Conservation (phyloP, 495 filamentous ascomycete species). For the Ascobolus immersus region DNA sequence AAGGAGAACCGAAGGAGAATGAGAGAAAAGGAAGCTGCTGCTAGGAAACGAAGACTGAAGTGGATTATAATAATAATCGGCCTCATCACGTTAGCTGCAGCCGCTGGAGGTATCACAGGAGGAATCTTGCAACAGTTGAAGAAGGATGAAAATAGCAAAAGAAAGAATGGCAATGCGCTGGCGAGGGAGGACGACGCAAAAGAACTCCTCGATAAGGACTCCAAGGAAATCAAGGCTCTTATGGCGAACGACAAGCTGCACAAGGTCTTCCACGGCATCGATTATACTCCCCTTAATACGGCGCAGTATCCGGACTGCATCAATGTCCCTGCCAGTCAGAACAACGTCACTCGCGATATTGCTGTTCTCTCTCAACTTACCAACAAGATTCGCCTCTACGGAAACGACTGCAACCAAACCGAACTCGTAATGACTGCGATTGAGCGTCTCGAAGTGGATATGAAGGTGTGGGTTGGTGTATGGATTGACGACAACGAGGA, state of each 20-base stretch:
- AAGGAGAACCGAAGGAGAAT: too few relatives aligned
- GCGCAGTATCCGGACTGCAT: conserved; percentile 75
- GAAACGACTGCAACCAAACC: conserved; percentile 94
- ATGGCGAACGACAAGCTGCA: conserved; percentile 59
- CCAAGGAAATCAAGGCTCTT: conserved; percentile 44
- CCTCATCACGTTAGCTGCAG: too few relatives aligned
- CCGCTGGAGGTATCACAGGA: too few relatives aligned
- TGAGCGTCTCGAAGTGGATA: conserved; percentile 40
- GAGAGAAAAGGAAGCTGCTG: too few relatives aligned
- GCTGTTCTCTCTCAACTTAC: conserved; percentile 81
- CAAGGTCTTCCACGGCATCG: conserved; percentile 89
- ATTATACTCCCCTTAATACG: conserved; percentile 84
- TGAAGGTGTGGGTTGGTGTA: conserved; percentile 89
- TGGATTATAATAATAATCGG: too few relatives aligned
- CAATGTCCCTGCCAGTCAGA: conserved; percentile 53
- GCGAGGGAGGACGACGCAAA: too few relatives aligned
- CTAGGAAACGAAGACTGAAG: too few relatives aligned
- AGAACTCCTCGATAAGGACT: too few relatives aligned
- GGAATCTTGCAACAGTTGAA: too few relatives aligned
- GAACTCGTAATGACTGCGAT: conserved; percentile 79
- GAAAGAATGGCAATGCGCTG: too few relatives aligned
- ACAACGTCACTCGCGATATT: conserved; percentile 80
- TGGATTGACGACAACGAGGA: conserved; percentile 73
- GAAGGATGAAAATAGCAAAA: too few relatives aligned
- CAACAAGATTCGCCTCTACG: conserved; percentile 72